Conservation (phyloP, 805 yeast species). For the Kluyveromyces aestuarii region DNA sequence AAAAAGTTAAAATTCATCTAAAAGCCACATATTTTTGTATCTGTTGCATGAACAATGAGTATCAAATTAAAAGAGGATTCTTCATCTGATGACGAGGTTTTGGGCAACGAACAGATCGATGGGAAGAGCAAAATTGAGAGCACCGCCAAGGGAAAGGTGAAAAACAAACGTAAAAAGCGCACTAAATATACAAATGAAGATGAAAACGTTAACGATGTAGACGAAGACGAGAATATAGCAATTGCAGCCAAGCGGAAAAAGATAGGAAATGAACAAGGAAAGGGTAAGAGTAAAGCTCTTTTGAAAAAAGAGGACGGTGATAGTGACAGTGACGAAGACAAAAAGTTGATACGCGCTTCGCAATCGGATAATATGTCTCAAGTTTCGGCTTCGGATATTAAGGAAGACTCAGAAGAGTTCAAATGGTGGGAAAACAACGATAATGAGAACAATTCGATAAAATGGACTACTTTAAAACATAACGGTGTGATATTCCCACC, state of each 20-base stretch:
- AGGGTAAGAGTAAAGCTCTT: conserved; percentile 3
- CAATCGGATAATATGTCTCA: background rate
- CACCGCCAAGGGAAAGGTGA: conserved; percentile 4
- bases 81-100: conserved; percentile 8
- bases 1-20: no score
- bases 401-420: conserved; percentile 51
- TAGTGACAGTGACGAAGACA: conserved; percentile 8
- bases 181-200: background rate
- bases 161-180: conserved; percentile 5
- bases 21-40: no score
- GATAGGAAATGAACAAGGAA: background rate
- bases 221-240: conserved; percentile 11
- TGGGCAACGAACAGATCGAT: conserved; percentile 6
- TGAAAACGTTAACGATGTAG: conserved; percentile 1
- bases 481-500: conserved; percentile 94
- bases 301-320: conserved; percentile 10
- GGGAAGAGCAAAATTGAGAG: conserved; percentile 8
- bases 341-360: background rate
- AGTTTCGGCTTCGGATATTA: conserved; percentile 28
- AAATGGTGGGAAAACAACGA: conserved; percentile 78
- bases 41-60: background rate
- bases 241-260: conserved; percentile 8
- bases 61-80: conserved; percentile 5
- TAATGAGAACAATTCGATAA: conserved; percentile 61
- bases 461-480: conserved; percentile 84